These are phyloP conservation scores for Trichoderma arundinaceum DNA, from an alignment of 2,329 filamentous ascomycete genomes.

Conservation along the genomic window DNA sequence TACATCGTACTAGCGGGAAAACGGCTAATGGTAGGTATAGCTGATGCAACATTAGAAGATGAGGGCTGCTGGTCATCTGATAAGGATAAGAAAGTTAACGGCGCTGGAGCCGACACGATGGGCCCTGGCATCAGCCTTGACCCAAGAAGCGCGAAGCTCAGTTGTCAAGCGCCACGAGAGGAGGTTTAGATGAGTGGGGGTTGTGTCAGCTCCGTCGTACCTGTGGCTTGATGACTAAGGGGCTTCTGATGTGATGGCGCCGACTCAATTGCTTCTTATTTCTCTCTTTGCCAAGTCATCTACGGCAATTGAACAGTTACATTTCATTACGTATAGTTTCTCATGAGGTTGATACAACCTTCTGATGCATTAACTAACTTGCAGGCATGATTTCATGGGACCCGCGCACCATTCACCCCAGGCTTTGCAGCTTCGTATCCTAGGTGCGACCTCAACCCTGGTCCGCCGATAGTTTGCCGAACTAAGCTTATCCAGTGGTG, in stretches of 20 bases:
- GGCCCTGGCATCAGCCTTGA: neutral
- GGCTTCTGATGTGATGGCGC: neutral
- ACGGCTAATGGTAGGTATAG: conserved; percentile 7
- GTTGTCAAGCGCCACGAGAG: neutral
- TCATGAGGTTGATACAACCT: neutral
- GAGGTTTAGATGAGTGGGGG: conserved; percentile 14
- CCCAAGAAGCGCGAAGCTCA: neutral
- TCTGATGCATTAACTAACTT: neutral
- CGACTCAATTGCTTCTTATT: neutral
- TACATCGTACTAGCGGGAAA: conserved; percentile 3
- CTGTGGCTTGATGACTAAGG: conserved; percentile 12
- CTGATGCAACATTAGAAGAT: conserved; percentile 21
- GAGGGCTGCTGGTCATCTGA: conserved; percentile 5
- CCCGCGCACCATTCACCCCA: neutral
- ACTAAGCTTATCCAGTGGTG: conserved; percentile 31
- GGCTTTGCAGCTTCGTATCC: conserved; percentile 26
- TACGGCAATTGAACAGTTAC: neutral
- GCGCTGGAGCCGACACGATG: neutral
- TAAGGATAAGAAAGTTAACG: conserved; percentile 9
- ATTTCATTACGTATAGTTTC: neutral
- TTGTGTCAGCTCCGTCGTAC: neutral
- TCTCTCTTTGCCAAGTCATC: neutral
- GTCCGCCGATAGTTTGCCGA: conserved; percentile 10
- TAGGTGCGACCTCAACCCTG: neutral
- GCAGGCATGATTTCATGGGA: neutral